Base-by-base conservation (phyloP, 148 eudicot genomes). In the Camellia lanceoleosa region DNA sequence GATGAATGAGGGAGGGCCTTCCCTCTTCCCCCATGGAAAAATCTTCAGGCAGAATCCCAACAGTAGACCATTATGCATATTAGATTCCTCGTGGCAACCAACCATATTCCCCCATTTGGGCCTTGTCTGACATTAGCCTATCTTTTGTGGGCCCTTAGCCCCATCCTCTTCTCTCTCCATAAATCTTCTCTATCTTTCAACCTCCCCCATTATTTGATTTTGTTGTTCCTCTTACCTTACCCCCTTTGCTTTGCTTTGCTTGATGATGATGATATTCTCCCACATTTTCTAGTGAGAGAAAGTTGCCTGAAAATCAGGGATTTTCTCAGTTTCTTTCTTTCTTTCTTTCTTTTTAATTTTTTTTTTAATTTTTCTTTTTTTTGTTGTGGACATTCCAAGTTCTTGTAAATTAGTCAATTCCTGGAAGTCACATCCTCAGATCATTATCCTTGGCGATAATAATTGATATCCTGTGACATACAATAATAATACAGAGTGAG, bases 391-490 rank as follows among this genome's bases (percentile, higher is more conserved):
- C 73, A 69, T 46, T 78, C 2, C 5, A 30, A 30, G 38, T 30
- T 30, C 38, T 30, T 30, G 38, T 30, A 30, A 64, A 72, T 19
- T 44, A 42, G 74, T 61, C 54, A 75, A 81, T 20, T 60, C 44
- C 67, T 81, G 56, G 71, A 80, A 67, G 91, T 87, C 90, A 86
- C 88, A 87, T 87, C 91, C 68, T 47, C 12, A 64, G 84, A 81
- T 80, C 84, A 89, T 73, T 85, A 91, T 87, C 97, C 89, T 77
- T 86, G 87, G 77, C 80, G 89, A 88, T 85, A 88, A 88, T 82
- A 89, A 83, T 86, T 88, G 85, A 82, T 83, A 74, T 90, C 92
- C 94, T 92, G 89, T 81, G 79, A 58, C 83, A 77, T n/a, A 2
- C 85, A 80, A 84, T 75, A 82, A 2, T 84, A 80, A 84, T 75